Evolutionary conservation across 208 protist genomes (phyloP), one percentile per base, ranked within the genome.

Genomic region (Kentomonas sorsogonicus): DNA sequence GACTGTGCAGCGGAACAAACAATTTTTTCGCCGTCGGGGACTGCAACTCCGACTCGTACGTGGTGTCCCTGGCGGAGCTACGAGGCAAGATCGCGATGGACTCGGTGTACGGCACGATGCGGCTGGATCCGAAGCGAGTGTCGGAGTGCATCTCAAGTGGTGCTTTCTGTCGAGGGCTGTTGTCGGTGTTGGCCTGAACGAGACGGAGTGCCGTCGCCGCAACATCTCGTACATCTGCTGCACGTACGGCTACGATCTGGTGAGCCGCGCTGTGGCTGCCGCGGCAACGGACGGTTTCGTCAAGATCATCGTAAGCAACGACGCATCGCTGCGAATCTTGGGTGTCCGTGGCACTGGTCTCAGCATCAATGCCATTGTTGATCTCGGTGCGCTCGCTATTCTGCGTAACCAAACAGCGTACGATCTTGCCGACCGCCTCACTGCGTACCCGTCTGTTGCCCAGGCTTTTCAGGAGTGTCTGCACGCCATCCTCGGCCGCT

Each of bases 401-500:
- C 63, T 75, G 46, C 67, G 77, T 25, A 31, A 61, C 11, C 77
- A 89, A 26, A 77, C 73, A 0, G 79, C 69, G 7, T 79, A 74
- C 55, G 79, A 89, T 33, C 69, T 93, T 15, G 69, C 66, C 20
- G 66, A 86, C 44, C 66, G 77, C 3, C 72, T 89, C 41, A 86
- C 79, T n/a, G 82, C 79, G 10, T 89, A 89, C 66, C 86, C 86
- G 18, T 70, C 86, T 25, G 75, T 89, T 18, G 86, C 86, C 0
- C 78, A 93, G 67, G 86, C 72, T 3, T 89, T 93, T 51, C 82
- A 86, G 53, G 82, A 93, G 74, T 93, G 86, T 51, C 63, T 89
- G 51, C 81, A 74, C 44, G 72, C 79, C 26, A 79, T 91, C 25
- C 66, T 91, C 2, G 79, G 79, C 23, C 52, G 43, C 23, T 83